Evolutionary conservation across 31 red algal genomes (phyloP), one percentile per base, ranked within the genome.

Genomic region (Asparagopsis taxiformis): DNA sequence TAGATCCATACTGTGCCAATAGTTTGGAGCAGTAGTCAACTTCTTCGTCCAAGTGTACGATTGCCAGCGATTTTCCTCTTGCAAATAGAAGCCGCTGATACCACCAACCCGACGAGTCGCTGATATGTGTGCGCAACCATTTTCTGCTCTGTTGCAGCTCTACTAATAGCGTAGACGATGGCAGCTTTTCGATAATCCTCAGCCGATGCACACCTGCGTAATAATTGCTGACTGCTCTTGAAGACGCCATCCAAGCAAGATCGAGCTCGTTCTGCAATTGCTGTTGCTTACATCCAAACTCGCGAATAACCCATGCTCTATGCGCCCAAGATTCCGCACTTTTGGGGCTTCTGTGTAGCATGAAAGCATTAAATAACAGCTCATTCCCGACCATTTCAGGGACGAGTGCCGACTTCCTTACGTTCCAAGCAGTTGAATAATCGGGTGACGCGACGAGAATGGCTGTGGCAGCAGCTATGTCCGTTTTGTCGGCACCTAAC

Each of bases 21-120:
- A 68, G 50, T 21, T 68, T 49, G 36, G 17, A 10, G 44, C 50
- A 68, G 46, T 49, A 59, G 1, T 38, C 21, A 13, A 1, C 39
- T 17, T 75, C 53, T 29, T 44, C 15, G 15, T 15, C 35, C 4
- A 61, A 33, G 9, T 30, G 1, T 6, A 21, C 17, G 1, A n/a
- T 19, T 21, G 20, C 30, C 2, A 10, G 13, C 13, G 20, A 20
- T n/a, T 23, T 32, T 3, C 4, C 10, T 23, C 5, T 50, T 15
- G 38, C 28, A 22, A 59, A 30, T n/a, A 75, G 55, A 10, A 39
- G 38, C 36, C 71, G 52, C 17, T 79, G 74, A 67, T 66, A 79
- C 74, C 74, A 79, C 74, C 74, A 79, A 3, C 59, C 74, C 8
- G 74, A 79, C n/a, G 60, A 65, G 38, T 79, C 74, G 15, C 36